Percentiles rank a stretch among this genome's conserved stretches.
Conservation (phyloP, 805 yeast genomes). For the Pichia scutulata region DNA sequence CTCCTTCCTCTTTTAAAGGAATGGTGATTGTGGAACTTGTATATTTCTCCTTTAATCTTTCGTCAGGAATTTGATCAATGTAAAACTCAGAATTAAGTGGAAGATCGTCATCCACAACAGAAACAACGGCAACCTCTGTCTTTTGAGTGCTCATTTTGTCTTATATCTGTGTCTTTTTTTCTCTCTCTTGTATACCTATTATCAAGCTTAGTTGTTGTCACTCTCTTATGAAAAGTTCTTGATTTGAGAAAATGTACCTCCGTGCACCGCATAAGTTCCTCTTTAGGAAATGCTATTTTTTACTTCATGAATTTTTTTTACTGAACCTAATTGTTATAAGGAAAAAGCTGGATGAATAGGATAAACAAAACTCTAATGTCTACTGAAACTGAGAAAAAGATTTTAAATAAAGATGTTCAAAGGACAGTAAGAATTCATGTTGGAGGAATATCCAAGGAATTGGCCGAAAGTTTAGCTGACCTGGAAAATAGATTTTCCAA, state of each 20-base stretch:
- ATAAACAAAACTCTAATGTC: neutral
- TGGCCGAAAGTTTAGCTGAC: slow-evolving; percentile 39
- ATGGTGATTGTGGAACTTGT: slow-evolving; percentile 33
- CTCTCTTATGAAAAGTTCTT: neutral
- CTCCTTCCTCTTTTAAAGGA: slow-evolving; percentile 70
- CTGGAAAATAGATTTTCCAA: slow-evolving; percentile 49
- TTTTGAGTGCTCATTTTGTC: slow-evolving; percentile 4
- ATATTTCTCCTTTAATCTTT: slow-evolving; percentile 17
- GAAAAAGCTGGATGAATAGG: neutral
- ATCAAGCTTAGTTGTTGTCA: neutral
- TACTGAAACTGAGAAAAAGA: neutral
- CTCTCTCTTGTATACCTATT: neutral
- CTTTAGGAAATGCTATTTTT: neutral
- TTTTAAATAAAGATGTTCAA: neutral
- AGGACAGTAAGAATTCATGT: slow-evolving; percentile 39
- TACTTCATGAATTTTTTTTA: neutral
- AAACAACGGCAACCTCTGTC: neutral
- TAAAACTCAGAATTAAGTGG: slow-evolving; percentile 24
- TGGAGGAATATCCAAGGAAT: slow-evolving; percentile 54
- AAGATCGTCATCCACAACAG: slow-evolving; percentile 10
- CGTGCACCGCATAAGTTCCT: slow-evolving; percentile 2
- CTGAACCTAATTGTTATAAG: neutral
- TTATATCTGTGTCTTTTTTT: neutral
- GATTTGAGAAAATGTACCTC: neutral
- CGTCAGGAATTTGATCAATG: slow-evolving; percentile 15